Conservation (phyloP, 2,329 filamentous ascomycete species). For the Trichophyton rubrum region DNA sequence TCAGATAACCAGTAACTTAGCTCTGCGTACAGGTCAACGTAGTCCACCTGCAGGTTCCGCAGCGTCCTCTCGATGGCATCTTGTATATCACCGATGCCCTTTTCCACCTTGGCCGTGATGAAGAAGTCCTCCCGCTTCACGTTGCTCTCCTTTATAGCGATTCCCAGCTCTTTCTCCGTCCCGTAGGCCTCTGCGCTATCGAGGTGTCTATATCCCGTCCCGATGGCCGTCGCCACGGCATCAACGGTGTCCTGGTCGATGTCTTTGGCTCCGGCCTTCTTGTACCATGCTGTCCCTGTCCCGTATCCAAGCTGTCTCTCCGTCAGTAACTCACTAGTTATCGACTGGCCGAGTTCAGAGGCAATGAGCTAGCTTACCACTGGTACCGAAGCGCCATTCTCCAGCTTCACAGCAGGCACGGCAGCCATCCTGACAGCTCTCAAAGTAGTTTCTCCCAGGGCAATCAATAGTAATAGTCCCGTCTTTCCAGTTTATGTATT, state of each 20-base stretch:
- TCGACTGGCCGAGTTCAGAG: no score
- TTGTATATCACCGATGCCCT: constrained; percentile 43
- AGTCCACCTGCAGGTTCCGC: constrained; percentile 47
- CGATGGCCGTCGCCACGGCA: constrained; percentile 44
- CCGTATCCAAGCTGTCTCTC: constrained; percentile 44
- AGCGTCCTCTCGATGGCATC: constrained; percentile 43
- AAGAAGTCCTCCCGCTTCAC: constrained; percentile 38
- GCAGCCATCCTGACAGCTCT: neutral
- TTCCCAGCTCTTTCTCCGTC: constrained; percentile 38
- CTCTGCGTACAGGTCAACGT: constrained; percentile 46
- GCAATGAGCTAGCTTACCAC: constrained; percentile 30
- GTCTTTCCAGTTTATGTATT: no score
- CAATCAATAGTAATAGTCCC: no score
- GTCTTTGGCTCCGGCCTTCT: constrained; percentile 34
- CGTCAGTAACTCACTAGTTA: neutral
- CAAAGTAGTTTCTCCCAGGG: no score
- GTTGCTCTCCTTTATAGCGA: constrained; percentile 37
- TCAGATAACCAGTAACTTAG: neutral
- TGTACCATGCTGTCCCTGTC: constrained; percentile 53
- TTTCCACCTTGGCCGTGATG: constrained; percentile 46
- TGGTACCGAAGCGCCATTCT: constrained; percentile 45
- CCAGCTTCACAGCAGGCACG: constrained; percentile 41
- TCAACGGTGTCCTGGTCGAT: constrained; percentile 46
- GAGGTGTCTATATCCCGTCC: constrained; percentile 48
- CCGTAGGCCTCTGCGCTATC: constrained; percentile 49